A percentile compares a stretch with the other conserved stretches of the same genome.
phyloP scores from a whole-genome alignment of 352 stramenopile species.

The Thalassiosira mediterranea region DNA sequence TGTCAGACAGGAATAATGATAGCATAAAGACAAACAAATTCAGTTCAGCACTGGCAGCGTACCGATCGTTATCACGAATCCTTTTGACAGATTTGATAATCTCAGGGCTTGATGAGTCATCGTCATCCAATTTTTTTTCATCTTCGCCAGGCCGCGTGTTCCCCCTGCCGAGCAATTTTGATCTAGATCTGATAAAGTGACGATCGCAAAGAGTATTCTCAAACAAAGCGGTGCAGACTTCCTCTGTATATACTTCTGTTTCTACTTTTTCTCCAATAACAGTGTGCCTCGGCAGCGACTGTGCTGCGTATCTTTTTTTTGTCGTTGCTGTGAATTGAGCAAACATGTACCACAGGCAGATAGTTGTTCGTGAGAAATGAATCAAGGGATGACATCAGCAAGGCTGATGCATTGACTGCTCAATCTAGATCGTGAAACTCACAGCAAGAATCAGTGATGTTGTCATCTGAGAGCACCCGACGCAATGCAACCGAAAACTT shows the following conservation, averaged over 20 bases:
- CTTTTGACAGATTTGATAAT: conserved; percentile 36
- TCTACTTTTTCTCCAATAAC: conserved; percentile 27
- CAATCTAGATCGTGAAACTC: conserved; percentile 18
- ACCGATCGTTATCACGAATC: conserved; percentile 20
- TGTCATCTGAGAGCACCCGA: conserved; percentile 31
- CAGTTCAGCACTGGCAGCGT: too few species aligned
- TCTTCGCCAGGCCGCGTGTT: conserved; percentile 7
- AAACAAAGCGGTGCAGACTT: conserved; percentile 36
- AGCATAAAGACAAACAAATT: too few species aligned
- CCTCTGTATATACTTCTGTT: neutral
- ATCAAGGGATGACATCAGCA: conserved; percentile 1
- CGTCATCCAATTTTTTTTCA: conserved; percentile 24
- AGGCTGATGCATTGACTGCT: neutral
- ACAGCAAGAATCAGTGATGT: conserved; percentile 30
- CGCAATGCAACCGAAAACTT: conserved; percentile 44
- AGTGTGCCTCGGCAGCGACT: conserved; percentile 43
- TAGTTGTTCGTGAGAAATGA: neutral
- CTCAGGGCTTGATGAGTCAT: neutral
- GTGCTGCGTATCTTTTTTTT: conserved; percentile 44
- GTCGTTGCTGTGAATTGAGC: conserved; percentile 29
- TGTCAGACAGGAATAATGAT: neutral
- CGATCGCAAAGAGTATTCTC: conserved; percentile 46
- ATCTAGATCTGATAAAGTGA: conserved; percentile 38
- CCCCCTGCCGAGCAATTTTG: conserved; percentile 44
- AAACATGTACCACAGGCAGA: neutral